A percentile compares a stretch with the other conserved stretches of the same genome.
phyloP scores from a whole-genome alignment of 331 rosid species.

The Pyracantha coccinea region DNA sequence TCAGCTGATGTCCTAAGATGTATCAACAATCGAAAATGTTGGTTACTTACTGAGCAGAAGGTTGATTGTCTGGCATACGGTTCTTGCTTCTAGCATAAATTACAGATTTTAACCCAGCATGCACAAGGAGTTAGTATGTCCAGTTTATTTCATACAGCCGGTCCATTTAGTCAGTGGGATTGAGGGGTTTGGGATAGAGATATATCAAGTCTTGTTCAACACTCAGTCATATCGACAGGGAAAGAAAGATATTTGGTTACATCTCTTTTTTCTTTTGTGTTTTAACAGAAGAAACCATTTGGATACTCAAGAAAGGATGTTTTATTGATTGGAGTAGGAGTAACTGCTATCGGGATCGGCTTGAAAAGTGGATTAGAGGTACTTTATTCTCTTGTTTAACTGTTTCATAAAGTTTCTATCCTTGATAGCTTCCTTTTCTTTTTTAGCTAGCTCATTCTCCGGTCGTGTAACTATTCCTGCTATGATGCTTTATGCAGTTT shows the following conservation, averaged over 20 bases:
- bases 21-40: background rate
- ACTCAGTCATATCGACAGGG: background rate
- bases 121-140: background rate
- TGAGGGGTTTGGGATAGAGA: background rate
- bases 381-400: too few species aligned
- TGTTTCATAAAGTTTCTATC: background rate
- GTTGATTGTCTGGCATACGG: background rate
- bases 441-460: background rate
- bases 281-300: constrained; percentile 50
- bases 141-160: constrained; percentile 2
- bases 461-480: constrained; percentile 14
- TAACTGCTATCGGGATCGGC: constrained; percentile 67
- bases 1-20: background rate
- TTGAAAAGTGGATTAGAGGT: constrained; percentile 88
- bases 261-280: background rate
- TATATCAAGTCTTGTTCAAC: background rate
- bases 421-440: background rate
- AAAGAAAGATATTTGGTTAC: background rate
- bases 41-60: background rate
- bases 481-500: constrained; percentile 37
- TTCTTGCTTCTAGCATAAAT: background rate
- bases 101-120: background rate
- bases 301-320: constrained; percentile 96
- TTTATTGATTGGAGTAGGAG: constrained; percentile 78
- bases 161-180: background rate